These are phyloP conservation scores for Hansenula lynferdii DNA, from an alignment of 1,139 yeast genomes.

Conservation along the genomic window DNA sequence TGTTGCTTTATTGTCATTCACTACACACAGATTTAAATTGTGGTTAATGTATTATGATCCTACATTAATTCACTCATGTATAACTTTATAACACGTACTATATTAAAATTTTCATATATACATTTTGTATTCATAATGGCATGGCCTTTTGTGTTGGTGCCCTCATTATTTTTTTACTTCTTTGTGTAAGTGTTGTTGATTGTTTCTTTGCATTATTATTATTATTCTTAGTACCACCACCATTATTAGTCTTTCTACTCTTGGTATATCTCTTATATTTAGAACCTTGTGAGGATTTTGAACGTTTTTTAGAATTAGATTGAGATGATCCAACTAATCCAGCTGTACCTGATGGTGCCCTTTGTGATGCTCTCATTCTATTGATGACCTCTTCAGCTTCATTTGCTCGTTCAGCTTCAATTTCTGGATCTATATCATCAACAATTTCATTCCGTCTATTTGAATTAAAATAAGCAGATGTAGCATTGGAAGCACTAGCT, in stretches of 20 bases:
- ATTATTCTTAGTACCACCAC: neutral
- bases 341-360: constrained; percentile 1
- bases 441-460: neutral
- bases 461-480: constrained; percentile 1
- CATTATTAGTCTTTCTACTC: neutral
- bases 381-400: constrained; percentile 1
- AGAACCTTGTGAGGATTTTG: neutral
- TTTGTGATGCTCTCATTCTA: constrained; percentile 9
- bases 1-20: too few species aligned
- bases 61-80: too few species aligned
- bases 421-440: too few species aligned
- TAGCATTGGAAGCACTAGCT: neutral
- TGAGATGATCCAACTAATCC: too few species aligned
- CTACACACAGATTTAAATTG: too few species aligned
- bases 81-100: too few species aligned
- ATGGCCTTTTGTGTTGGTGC: neutral
- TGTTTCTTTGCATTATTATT: neutral
- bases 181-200: neutral
- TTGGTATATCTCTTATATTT: neutral
- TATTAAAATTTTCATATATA: neutral
- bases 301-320: neutral
- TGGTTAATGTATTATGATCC: too few species aligned
- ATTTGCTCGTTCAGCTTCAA: too few species aligned
- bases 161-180: neutral
- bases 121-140: neutral